Conservation (phyloP, 1,284 basidiomycete species). For the Fereydounia khargensis region DNA sequence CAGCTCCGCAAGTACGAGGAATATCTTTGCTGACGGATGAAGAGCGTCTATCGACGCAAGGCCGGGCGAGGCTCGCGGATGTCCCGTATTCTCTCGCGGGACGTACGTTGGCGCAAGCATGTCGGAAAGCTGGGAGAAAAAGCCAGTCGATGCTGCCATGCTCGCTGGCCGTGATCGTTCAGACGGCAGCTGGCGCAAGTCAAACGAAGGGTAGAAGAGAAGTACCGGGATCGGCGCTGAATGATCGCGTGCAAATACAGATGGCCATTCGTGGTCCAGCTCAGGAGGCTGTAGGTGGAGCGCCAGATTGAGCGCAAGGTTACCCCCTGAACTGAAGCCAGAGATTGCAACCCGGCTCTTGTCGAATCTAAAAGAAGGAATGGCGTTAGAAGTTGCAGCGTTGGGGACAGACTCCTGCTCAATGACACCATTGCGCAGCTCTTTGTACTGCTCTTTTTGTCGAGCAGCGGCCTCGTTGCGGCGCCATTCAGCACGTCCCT, state of each 20-base stretch:
- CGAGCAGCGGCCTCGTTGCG: slow-evolving; percentile 7
- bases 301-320: slow-evolving; percentile 41
- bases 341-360: slow-evolving; percentile 21
- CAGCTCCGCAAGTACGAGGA: slow-evolving; percentile 36
- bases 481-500: slow-evolving; percentile 12
- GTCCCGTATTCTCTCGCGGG: slow-evolving; percentile 11
- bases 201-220: slow-evolving; percentile 43
- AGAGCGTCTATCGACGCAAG: slow-evolving; percentile 33
- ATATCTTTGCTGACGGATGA: slow-evolving; percentile 20
- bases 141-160: slow-evolving; percentile 15
- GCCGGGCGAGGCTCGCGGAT: slow-evolving; percentile 38
- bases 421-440: slow-evolving; percentile 17
- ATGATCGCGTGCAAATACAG: slow-evolving; percentile 11
- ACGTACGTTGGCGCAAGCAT: slow-evolving; percentile 34
- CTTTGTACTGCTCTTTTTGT: slow-evolving; percentile 9
- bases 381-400: background rate
- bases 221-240: slow-evolving; percentile 28
- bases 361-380: slow-evolving; percentile 23
- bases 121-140: slow-evolving; percentile 27
- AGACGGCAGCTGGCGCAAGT: slow-evolving; percentile 30
- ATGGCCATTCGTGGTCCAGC: slow-evolving; percentile 19
- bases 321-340: slow-evolving; percentile 50
- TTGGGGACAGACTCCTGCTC: slow-evolving; percentile 4
- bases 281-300: slow-evolving; percentile 30
- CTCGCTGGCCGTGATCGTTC: slow-evolving; percentile 25